Conservation (phyloP, 768 basidiomycete species). For the Collybiopsis confluens region DNA sequence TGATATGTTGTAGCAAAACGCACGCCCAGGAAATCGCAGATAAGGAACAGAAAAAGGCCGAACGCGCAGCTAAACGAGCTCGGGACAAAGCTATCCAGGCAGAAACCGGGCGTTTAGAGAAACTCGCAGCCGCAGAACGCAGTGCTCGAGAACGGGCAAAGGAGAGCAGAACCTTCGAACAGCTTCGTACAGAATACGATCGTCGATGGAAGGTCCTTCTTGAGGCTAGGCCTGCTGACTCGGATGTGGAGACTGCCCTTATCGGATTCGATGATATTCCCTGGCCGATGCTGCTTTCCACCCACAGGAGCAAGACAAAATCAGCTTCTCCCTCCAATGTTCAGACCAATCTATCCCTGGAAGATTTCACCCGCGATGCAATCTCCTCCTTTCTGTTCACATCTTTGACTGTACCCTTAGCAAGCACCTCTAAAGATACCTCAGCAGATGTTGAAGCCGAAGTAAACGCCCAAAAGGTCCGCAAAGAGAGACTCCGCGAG, state of each 20-base stretch:
- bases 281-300: constrained; percentile 56
- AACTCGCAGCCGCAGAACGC: constrained; percentile 48
- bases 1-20: constrained; percentile 32
- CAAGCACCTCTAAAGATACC: not conserved
- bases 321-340: constrained; percentile 2
- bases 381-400: constrained; percentile 57
- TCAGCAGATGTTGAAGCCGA: constrained; percentile 20
- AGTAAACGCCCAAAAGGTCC: constrained; percentile 44
- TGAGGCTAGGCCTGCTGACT: constrained; percentile 19
- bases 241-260: constrained; percentile 11
- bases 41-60: constrained; percentile 49
- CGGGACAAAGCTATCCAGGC: constrained; percentile 50
- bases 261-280: constrained; percentile 62
- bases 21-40: constrained; percentile 68
- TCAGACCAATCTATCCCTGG: constrained; percentile 22
- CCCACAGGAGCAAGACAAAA: constrained; percentile 17
- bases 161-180: constrained; percentile 37
- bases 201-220: constrained; percentile 52
- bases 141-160: constrained; percentile 43
- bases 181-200: constrained; percentile 53
- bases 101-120: constrained; percentile 50
- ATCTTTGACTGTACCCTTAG: not conserved
- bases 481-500: constrained; percentile 63
- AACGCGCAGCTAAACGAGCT: constrained; percentile 46
- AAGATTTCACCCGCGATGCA: constrained; percentile 51